Evolutionary conservation across 768 basidiomycete species (phyloP), one percentile per base, ranked within the genome.

Genomic region (Candolleomyces aberdarensis): DNA sequence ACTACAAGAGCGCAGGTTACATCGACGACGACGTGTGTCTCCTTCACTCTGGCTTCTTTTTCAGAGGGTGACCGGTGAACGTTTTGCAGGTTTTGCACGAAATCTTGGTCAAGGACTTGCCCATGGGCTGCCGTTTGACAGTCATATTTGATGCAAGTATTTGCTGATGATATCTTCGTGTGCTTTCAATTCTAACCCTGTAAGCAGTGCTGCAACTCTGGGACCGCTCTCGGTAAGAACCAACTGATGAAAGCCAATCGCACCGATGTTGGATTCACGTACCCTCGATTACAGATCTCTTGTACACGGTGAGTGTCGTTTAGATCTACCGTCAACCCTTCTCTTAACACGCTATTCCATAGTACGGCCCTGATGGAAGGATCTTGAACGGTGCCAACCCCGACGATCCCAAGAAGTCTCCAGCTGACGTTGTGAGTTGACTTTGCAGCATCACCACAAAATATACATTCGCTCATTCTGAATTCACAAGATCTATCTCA

Each of bases 41-140:
- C 52, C 20, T 9, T 10, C 10, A 48, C 7, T 52, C 11, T 11
- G 36, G 5, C 31, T 22, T n/a, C 36, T 41, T 22, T 4, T 43
- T 5, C 26, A 14, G 48, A 26, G 10, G 11, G 19, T 26, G 32
- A 19, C 43, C 29, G 14, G 31, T 48, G 43, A 51, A 17, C 15
- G 14, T n/a, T 49, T 15, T 56, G 39, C 14, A 91, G 88, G 61
- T 81, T 3, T 83, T 96, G 81, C 91, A 96, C 68, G 77, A 78
- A 3, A 85, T 92, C 53, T 81, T 98, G 85, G 93, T 94, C 1
- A 80, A 83, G 58, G 80, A 86, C 20, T 81, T 98, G 3, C 95
- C 95, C 17, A 68, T 84, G 8, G 94, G 94, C 1, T 97, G 96
- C 71, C 88, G 96, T 48, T 76, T 99, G 55, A 98, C 96, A 6